These are phyloP conservation scores for Melastoma malabathricum DNA, from an alignment of 345 rosid species.

Conservation along the genomic window DNA sequence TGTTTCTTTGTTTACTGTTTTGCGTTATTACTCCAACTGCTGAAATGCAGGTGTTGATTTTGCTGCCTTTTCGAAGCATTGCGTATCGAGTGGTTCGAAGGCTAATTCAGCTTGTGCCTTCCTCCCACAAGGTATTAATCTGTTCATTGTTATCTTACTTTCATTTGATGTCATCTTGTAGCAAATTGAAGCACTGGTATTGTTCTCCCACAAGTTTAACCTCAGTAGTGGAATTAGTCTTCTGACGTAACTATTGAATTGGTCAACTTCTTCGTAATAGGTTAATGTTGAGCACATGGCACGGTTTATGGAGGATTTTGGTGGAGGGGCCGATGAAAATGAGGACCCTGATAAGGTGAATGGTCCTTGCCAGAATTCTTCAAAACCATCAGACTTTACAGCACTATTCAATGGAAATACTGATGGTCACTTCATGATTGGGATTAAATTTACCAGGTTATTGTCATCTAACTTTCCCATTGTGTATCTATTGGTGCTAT, in stretches of 20 bases:
- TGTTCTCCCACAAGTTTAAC: too few species aligned
- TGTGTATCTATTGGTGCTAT: background rate
- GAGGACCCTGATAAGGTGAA: slow-evolving; percentile 8
- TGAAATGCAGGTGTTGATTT: slow-evolving; percentile 51
- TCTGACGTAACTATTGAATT: background rate
- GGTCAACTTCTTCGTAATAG: slow-evolving; percentile 22
- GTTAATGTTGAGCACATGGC: slow-evolving; percentile 67
- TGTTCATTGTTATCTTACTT: slow-evolving; percentile 3
- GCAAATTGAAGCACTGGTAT: background rate
- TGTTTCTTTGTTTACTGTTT: background rate
- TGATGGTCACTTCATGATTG: slow-evolving; percentile 71
- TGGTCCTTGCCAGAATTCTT: slow-evolving; percentile 31
- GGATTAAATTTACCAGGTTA: slow-evolving; percentile 88
- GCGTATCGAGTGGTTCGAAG: slow-evolving; percentile 61
- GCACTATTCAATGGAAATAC: slow-evolving; percentile 68
- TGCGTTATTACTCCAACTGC: slow-evolving; percentile 5
- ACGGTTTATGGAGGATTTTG: slow-evolving; percentile 65
- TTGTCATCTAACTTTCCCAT: slow-evolving; percentile 1
- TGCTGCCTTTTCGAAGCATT: slow-evolving; percentile 62
- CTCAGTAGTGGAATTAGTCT: background rate
- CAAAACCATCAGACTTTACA: slow-evolving; percentile 72
- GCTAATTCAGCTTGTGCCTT: slow-evolving; percentile 67
- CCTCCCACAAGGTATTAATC: slow-evolving; percentile 46
- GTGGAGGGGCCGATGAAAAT: slow-evolving; percentile 41
- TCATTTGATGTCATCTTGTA: background rate